These are phyloP conservation scores for Immersiporthe knoxdaviesiana DNA, from an alignment of 2,329 filamentous ascomycete genomes.

Conservation along the genomic window DNA sequence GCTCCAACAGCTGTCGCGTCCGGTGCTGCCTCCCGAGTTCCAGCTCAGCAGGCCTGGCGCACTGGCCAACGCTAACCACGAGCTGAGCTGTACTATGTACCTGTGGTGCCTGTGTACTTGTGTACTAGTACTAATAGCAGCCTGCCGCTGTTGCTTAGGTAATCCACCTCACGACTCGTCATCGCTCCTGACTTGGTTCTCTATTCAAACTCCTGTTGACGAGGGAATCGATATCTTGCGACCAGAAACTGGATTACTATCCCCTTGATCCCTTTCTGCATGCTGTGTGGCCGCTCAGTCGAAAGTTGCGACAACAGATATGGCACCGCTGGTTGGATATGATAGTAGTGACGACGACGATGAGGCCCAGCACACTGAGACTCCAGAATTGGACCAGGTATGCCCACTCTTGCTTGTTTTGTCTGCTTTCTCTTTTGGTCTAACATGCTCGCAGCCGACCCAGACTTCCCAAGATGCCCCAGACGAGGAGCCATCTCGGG, in stretches of 20 bases:
- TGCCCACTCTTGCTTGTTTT: background rate
- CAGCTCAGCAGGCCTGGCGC: conserved; percentile 34
- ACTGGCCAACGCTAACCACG: conserved; percentile 13
- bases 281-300: background rate
- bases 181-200: background rate
- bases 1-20: conserved; percentile 18
- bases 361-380: conserved; percentile 32
- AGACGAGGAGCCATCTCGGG: background rate
- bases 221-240: background rate
- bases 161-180: conserved; percentile 1
- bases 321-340: conserved; percentile 54
- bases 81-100: too few species aligned
- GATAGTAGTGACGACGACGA: conserved; percentile 57
- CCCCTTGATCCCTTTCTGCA: background rate
- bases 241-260: conserved; percentile 2
- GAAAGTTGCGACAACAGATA: background rate
- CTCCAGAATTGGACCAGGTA: conserved; percentile 16
- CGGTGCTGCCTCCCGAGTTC: conserved; percentile 19
- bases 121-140: background rate
- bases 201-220: background rate
- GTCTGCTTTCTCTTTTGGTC: background rate
- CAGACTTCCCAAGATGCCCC: too few species aligned
- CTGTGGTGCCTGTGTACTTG: too few species aligned
- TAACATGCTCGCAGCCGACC: background rate
- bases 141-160: conserved; percentile 16